Conservation (phyloP, 2,329 filamentous ascomycete genomes). For the Sphaerulina populicola region DNA sequence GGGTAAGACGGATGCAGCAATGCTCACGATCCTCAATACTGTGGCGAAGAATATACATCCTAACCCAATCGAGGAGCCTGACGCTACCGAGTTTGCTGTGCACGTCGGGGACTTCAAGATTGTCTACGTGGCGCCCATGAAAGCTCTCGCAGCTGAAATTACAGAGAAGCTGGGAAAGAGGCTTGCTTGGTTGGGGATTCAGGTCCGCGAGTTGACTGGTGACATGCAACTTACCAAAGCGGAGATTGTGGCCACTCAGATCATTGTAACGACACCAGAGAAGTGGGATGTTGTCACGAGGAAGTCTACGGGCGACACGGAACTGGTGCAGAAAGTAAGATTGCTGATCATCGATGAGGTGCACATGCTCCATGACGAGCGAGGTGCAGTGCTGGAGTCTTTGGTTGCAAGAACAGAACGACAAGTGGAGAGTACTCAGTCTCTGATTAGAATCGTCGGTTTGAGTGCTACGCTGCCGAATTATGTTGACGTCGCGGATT, state of each 20-base stretch:
- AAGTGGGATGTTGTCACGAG: slow-evolving; percentile 99
- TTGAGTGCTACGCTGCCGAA: slow-evolving; percentile 94
- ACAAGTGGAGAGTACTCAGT: slow-evolving; percentile 96
- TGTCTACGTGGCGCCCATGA: slow-evolving; percentile 98
- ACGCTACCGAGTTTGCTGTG: slow-evolving; percentile 72
- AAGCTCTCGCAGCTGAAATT: slow-evolving; percentile 90
- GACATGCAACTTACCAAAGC: slow-evolving; percentile 98
- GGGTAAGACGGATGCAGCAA: slow-evolving; percentile 96
- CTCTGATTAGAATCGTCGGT: slow-evolving; percentile 89
- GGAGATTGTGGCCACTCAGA: slow-evolving; percentile 91
- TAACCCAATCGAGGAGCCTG: slow-evolving; percentile 64
- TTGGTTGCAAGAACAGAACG: slow-evolving; percentile 89
- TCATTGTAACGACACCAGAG: slow-evolving; percentile 96
- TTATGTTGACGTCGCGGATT: slow-evolving; percentile 93
- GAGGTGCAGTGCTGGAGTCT: slow-evolving; percentile 91
- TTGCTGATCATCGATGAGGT: slow-evolving; percentile 97
- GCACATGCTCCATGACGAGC: slow-evolving; percentile 97
- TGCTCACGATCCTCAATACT: slow-evolving; percentile 89
- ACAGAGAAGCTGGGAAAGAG: slow-evolving; percentile 89
- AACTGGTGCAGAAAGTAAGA: slow-evolving; percentile 93
- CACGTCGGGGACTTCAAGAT: slow-evolving; percentile 88
- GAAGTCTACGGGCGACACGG: slow-evolving; percentile 94
- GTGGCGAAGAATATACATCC: slow-evolving; percentile 78
- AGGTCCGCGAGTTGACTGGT: slow-evolving; percentile 87
- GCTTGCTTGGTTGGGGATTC: slow-evolving; percentile 85